Percentiles rank a stretch among this genome's conserved stretches.
Evolutionary conservation across 2,329 filamentous ascomycete species (phyloP).

Genomic region (Xylaria sp.): DNA sequence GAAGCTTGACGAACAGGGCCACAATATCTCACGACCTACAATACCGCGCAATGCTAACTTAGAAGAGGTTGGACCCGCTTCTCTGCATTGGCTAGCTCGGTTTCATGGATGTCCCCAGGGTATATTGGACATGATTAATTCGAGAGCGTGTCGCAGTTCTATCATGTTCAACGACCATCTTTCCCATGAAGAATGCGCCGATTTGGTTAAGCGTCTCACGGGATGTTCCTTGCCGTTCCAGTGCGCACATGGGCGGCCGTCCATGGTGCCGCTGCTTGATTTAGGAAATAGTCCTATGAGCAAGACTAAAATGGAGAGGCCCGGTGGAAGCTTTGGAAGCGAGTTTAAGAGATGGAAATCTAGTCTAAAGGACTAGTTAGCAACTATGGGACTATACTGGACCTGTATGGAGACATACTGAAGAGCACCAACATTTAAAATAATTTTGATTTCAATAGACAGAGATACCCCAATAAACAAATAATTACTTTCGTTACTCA

Average conservation of each 20-base stretch:
- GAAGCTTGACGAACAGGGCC: slow-evolving; percentile 56
- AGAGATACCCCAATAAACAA: not conserved
- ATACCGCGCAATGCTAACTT: slow-evolving; percentile 1
- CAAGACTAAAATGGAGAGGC: slow-evolving; percentile 1
- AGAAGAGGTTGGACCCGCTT: slow-evolving; percentile 4
- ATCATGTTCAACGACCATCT: slow-evolving; percentile 85
- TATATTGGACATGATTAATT: slow-evolving; percentile 76
- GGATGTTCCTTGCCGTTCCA: slow-evolving; percentile 75
- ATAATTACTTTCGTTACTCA: not conserved
- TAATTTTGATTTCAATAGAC: not conserved
- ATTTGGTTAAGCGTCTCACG: slow-evolving; percentile 60
- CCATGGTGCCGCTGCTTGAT: slow-evolving; percentile 65
- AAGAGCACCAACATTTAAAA: too few species aligned
- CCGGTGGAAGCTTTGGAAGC: slow-evolving; percentile 23
- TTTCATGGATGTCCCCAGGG: slow-evolving; percentile 74
- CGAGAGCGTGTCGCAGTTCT: slow-evolving; percentile 74
- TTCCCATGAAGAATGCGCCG: slow-evolving; percentile 57
- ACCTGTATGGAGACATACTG: not conserved
- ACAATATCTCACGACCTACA: slow-evolving; percentile 2
- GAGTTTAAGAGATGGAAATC: slow-evolving; percentile 33
- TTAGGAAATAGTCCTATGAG: slow-evolving; percentile 39
- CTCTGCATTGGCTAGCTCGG: slow-evolving; percentile 57
- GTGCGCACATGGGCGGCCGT: slow-evolving; percentile 77
- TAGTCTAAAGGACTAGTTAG: not conserved
- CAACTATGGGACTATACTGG: not conserved